Conservation (phyloP, 306 rosid species). For the Psophocarpus tetragonolobus region DNA sequence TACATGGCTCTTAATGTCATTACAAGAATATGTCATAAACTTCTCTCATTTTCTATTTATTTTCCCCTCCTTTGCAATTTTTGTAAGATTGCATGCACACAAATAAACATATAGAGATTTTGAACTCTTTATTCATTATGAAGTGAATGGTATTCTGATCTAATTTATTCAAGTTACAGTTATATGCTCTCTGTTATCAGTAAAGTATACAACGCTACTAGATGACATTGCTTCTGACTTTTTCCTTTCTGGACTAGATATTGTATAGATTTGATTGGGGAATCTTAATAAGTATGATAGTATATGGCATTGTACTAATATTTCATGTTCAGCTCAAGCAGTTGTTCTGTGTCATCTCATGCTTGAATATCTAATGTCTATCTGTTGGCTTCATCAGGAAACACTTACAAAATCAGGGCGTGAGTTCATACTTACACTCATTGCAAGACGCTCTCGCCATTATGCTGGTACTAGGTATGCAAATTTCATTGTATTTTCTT, state of each 20-base stretch:
- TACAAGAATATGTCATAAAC: background rate
- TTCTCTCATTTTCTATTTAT: background rate
- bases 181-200: background rate
- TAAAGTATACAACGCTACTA: background rate
- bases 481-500: constrained; percentile 11
- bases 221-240: background rate
- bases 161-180: constrained; percentile 1
- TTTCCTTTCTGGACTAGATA: background rate
- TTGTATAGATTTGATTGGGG: background rate
- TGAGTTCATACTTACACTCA: constrained; percentile 70
- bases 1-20: background rate
- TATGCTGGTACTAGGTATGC: constrained; percentile 92
- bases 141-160: background rate
- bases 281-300: constrained; percentile 1
- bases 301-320: background rate
- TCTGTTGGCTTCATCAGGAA: constrained; percentile 47
- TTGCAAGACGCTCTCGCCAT: constrained; percentile 92
- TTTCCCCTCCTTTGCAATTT: background rate
- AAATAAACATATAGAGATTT: background rate
- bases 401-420: constrained; percentile 61
- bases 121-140: background rate
- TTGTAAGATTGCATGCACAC: background rate
- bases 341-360: background rate
- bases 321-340: constrained; percentile 3
- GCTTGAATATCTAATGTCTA: constrained; percentile 6